These are phyloP conservation scores for Chlorella sp. DNA, from an alignment of 139 green algal species.

Conservation along the genomic window DNA sequence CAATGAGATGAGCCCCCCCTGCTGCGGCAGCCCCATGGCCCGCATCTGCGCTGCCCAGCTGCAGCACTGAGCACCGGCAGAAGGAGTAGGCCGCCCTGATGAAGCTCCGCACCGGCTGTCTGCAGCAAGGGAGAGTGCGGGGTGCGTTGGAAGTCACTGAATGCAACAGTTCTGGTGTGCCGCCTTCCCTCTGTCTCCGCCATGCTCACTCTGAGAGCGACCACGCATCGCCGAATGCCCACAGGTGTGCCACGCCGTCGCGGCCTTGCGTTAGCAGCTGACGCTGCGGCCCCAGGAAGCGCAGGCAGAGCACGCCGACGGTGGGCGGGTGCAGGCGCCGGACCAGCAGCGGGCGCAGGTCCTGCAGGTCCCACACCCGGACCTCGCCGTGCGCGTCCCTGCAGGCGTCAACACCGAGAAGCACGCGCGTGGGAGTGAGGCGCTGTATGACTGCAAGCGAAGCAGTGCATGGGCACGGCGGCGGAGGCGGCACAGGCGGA, in stretches of 20 bases:
- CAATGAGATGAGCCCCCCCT: too few species aligned
- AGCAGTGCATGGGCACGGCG: not conserved
- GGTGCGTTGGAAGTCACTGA: too few species aligned
- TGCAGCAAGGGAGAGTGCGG: slow-evolving; percentile 8
- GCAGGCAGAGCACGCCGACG: slow-evolving; percentile 40
- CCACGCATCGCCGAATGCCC: slow-evolving; percentile 19
- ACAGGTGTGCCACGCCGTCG: slow-evolving; percentile 33
- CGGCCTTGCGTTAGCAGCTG: slow-evolving; percentile 41
- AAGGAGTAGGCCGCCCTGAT: slow-evolving; percentile 40
- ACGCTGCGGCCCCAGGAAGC: not conserved
- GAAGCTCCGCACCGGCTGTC: slow-evolving; percentile 23
- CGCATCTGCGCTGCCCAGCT: not conserved
- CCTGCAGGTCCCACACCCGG: slow-evolving; percentile 37
- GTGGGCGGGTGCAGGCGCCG: slow-evolving; percentile 32
- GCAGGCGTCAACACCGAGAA: not conserved
- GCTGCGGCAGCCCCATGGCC: not conserved
- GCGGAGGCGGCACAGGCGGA: not conserved
- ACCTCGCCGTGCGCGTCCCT: slow-evolving; percentile 48
- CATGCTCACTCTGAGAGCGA: slow-evolving; percentile 17
- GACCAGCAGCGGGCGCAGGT: slow-evolving; percentile 13
- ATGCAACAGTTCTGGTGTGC: too few species aligned
- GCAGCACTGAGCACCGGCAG: slow-evolving; percentile 30
- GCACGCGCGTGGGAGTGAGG: not conserved
- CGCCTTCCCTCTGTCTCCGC: too few species aligned
- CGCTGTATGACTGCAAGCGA: not conserved